phyloP scores from a whole-genome alignment of 768 basidiomycete genomes.

The Stropharia rugosoannulata region DNA sequence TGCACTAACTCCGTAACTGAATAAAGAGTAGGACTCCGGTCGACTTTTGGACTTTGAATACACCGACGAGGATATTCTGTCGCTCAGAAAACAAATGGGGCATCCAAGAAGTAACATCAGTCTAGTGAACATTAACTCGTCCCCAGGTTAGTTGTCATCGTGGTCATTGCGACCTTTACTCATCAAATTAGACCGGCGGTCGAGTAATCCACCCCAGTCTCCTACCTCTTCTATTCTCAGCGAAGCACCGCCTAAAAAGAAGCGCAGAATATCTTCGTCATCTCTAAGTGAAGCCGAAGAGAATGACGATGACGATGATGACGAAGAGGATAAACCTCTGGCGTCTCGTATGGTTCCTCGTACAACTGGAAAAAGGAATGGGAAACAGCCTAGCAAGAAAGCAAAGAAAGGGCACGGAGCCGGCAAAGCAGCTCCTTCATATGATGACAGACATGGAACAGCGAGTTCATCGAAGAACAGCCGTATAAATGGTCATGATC shows the following conservation, averaged over 20 bases:
- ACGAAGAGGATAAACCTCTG: conserved; percentile 55
- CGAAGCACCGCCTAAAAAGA: conserved; percentile 49
- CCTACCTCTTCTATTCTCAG: conserved; percentile 51
- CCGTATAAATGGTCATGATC: conserved; percentile 40
- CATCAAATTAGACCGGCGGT: conserved; percentile 26
- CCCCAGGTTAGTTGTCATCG: conserved; percentile 41
- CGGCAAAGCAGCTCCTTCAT: conserved; percentile 35
- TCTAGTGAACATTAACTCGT: conserved; percentile 44
- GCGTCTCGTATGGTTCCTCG: conserved; percentile 42
- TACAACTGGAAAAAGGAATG: conserved; percentile 38
- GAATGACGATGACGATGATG: conserved; percentile 43
- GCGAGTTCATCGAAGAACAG: conserved; percentile 32
- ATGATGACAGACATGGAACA: conserved; percentile 31
- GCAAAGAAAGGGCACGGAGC: conserved; percentile 56
- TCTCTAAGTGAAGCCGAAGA: conserved; percentile 55
- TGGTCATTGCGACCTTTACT: conserved; percentile 6
- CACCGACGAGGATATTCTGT: conserved; percentile 64
- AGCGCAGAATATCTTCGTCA: conserved; percentile 51
- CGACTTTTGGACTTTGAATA: conserved; percentile 82
- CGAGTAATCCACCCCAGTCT: conserved; percentile 37
- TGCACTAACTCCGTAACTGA: conserved; percentile 2
- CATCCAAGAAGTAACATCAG: conserved; percentile 50
- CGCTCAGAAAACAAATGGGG: conserved; percentile 70
- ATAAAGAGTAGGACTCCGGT: conserved; percentile 58
- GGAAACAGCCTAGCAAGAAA: conserved; percentile 61